Evolutionary conservation across 2,329 filamentous ascomycete species (phyloP).

Genomic region (Neofusicoccum laricinum): DNA sequence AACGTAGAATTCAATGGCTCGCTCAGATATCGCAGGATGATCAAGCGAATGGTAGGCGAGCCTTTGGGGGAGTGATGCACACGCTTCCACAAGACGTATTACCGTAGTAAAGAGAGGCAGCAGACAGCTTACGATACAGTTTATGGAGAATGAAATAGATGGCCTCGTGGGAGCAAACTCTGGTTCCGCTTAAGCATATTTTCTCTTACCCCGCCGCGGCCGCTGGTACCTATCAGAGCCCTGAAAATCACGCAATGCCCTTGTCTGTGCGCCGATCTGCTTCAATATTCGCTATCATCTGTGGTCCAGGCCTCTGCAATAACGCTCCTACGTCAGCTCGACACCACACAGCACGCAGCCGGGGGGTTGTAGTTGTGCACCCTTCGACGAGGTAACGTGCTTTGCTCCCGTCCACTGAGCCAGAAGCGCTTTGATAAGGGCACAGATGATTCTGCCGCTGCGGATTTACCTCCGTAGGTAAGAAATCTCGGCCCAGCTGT

Average conservation of each 20-base stretch:
- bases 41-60: neutral
- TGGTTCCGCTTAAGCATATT: neutral
- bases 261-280: neutral
- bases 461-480: conserved; percentile 1
- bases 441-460: neutral
- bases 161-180: neutral
- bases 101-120: neutral
- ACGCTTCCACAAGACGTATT: neutral
- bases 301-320: neutral
- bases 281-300: neutral
- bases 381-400: neutral
- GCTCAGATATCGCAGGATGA: neutral
- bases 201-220: neutral
- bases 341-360: neutral
- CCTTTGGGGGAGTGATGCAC: neutral
- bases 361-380: neutral
- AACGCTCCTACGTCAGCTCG: neutral
- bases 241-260: neutral
- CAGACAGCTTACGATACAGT: neutral
- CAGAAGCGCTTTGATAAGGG: neutral
- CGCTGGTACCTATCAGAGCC: neutral
- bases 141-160: neutral
- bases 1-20: neutral
- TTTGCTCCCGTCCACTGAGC: neutral
- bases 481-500: neutral